phyloP scores from a whole-genome alignment of 495 filamentous ascomycete species.

The Ramalina intermedia region DNA sequence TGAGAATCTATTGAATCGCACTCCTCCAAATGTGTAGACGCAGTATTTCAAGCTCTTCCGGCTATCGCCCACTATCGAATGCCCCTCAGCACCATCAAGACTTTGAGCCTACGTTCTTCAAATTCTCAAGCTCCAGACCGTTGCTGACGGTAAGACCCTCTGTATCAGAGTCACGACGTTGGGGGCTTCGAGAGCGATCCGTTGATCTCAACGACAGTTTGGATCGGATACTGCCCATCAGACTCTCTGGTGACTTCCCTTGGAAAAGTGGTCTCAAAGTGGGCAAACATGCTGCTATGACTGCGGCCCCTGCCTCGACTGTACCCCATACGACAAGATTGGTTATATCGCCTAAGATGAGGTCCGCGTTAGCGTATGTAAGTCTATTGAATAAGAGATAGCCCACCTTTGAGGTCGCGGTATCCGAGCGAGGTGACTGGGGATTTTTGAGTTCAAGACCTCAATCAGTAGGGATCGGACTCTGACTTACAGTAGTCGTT shows the following conservation, averaged over 20 bases:
- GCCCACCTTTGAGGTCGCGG: not conserved
- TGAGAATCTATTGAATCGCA: no score
- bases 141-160: no score
- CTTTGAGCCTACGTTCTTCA: no score
- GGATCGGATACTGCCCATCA: not conserved
- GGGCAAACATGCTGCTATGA: not conserved
- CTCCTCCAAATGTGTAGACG: no score
- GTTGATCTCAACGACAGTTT: no score
- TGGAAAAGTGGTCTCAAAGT: not conserved
- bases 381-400: not conserved
- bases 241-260: not conserved
- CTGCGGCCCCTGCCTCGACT: constrained; percentile 1
- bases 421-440: not conserved
- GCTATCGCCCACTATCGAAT: no score
- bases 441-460: not conserved
- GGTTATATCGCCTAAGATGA: not conserved
- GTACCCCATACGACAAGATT: not conserved
- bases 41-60: no score
- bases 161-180: no score
- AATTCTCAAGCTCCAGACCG: no score
- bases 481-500: not conserved
- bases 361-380: not conserved
- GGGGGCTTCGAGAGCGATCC: no score
- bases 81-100: no score
- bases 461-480: not conserved